Conservation (phyloP, 2,329 filamentous ascomycete genomes). For the Raffaelea arxii region DNA sequence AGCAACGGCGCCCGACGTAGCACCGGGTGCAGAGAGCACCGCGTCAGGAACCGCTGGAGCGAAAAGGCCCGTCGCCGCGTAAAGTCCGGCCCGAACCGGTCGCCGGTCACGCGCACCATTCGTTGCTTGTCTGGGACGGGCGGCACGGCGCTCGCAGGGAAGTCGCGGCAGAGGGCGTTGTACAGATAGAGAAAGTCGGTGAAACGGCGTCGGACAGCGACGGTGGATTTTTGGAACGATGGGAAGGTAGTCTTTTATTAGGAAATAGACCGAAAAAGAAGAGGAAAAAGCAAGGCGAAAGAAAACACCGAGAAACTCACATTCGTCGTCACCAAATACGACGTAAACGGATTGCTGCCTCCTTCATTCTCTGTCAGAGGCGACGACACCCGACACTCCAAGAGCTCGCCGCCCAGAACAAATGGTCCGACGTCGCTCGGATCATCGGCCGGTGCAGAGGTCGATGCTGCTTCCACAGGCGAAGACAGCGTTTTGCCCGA, state of each 20-base stretch:
- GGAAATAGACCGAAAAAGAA: slow-evolving; percentile 55
- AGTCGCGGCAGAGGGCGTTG: slow-evolving; percentile 80
- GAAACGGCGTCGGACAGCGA: slow-evolving; percentile 78
- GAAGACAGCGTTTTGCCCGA: slow-evolving; percentile 18
- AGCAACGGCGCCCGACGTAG: slow-evolving; percentile 75
- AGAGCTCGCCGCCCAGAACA: slow-evolving; percentile 58
- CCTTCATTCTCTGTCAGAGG: slow-evolving; percentile 94
- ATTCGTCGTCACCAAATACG: slow-evolving; percentile 85
- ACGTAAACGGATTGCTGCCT: slow-evolving; percentile 93
- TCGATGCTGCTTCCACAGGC: slow-evolving; percentile 22
- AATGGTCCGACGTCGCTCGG: slow-evolving; percentile 37
- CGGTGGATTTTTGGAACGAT: slow-evolving; percentile 75
- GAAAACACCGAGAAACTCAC: slow-evolving; percentile 33
- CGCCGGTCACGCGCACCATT: slow-evolving; percentile 96
- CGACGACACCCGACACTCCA: slow-evolving; percentile 74
- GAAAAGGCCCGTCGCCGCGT: slow-evolving; percentile 82
- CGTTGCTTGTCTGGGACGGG: slow-evolving; percentile 97
- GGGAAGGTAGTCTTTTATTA: too few relatives aligned
- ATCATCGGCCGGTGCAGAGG: slow-evolving; percentile 19
- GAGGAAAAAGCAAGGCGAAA: background rate
- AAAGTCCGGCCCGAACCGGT: slow-evolving; percentile 90
- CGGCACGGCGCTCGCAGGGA: slow-evolving; percentile 83
- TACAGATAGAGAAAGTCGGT: slow-evolving; percentile 97
- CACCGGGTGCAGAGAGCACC: slow-evolving; percentile 79
- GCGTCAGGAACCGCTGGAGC: slow-evolving; percentile 80